Base-by-base conservation (phyloP, 2,329 filamentous ascomycete species). In the Setomelanomma holmii region DNA sequence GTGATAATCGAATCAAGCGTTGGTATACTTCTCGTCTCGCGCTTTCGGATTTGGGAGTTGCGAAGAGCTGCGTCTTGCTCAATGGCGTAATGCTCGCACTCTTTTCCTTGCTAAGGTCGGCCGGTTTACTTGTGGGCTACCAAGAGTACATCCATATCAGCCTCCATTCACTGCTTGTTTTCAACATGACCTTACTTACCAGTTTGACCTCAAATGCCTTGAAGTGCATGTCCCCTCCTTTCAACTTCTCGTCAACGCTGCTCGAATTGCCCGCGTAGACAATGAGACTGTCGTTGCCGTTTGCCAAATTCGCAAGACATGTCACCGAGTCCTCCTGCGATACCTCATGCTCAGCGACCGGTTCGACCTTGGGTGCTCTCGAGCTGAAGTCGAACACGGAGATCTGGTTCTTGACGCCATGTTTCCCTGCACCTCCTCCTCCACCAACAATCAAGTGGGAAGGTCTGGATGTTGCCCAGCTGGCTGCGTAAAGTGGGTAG, bases 291-390 rank as follows among this genome's bases (percentile, higher is more conserved):
- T 86, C 75, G 79, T 84, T 75, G 67, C 27, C 27, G 5, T 82
- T 69, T 78, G 83, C 60, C 7, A 91, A 86, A 45, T 89, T 85
- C 36, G 87, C 91, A 43, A 97, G 81, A 48, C 89, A 93, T 60
- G 89, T 91, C 52, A 96, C 90, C 50, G 89, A 96, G 76, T 98
- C 93, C 78, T 97, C 93, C 69, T 93, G 86, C 63, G 89, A 89
- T 42, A 96, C 85, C 53, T 91, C 86, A 67, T 93, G 81, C 63
- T 96, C 90, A 59, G 87, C 85, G 19, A 83, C 79, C n/a, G 73
- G 67, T 61, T 88, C 79, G 57, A 86, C 82, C 16, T 42, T 69
- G 43, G 91, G 78, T 41, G 87, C 84, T 49, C 85, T 80, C 33
- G 84, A 86, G 64, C 84, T 86, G n/a, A 87, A 83, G 71, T 93